A percentile compares a stretch with the other conserved stretches of the same genome.
Conservation (phyloP, 2,329 filamentous ascomycete genomes). For the Dichotomopilus funicola region DNA sequence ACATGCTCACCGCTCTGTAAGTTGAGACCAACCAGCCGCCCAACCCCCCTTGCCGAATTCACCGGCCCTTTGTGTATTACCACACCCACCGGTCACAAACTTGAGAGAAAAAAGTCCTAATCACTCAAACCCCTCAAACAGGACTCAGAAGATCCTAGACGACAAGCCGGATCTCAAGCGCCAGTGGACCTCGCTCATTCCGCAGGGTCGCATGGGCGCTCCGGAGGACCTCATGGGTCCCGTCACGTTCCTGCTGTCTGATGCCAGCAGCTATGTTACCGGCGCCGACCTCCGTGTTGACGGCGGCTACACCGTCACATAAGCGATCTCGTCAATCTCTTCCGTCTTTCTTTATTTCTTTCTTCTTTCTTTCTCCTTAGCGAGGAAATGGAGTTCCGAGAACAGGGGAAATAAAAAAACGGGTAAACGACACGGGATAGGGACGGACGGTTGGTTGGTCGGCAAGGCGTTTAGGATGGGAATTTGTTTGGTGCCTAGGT, state of each 20-base stretch:
- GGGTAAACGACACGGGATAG: no score
- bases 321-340: neutral
- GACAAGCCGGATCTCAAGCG: constrained; percentile 85
- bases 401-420: no score
- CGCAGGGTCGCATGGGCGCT: constrained; percentile 85
- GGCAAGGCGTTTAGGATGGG: no score
- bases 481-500: no score
- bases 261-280: constrained; percentile 65
- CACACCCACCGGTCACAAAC: neutral
- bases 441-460: no score
- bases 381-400: no score
- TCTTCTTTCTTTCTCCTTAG: no score
- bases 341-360: no score
- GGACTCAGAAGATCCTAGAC: constrained; percentile 87
- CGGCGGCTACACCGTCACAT: constrained; percentile 82
- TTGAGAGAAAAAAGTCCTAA: neutral
- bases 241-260: constrained; percentile 77
- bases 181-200: constrained; percentile 89
- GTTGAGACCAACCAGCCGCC: constrained; percentile 28
- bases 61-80: no score
- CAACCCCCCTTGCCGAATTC: neutral
- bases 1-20: constrained; percentile 92
- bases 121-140: constrained; percentile 39
- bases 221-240: constrained; percentile 92
- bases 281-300: constrained; percentile 77